Conservation (phyloP, 352 stramenopile genomes). For the Pythium coloratum region DNA sequence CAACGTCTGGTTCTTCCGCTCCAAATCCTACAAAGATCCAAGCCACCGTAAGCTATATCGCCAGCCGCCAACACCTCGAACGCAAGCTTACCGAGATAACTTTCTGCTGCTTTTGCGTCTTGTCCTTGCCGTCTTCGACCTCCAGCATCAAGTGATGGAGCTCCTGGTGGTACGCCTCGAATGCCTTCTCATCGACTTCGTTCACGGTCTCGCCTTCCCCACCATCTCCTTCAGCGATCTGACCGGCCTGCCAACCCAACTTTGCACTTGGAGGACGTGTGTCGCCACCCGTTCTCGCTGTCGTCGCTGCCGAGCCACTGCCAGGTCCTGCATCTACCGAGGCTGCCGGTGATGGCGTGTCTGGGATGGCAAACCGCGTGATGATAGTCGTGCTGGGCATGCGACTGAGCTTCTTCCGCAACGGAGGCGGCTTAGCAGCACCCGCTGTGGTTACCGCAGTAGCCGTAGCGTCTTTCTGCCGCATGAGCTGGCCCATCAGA, state of each 20-base stretch:
- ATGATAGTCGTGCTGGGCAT: conserved; percentile 72
- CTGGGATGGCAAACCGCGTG: conserved; percentile 35
- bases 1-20: conserved; percentile 65
- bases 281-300: background rate
- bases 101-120: conserved; percentile 67
- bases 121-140: conserved; percentile 61
- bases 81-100: conserved; percentile 43
- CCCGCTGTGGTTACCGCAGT: background rate
- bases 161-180: conserved; percentile 72
- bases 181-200: conserved; percentile 63
- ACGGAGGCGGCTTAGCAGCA: conserved; percentile 21
- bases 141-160: conserved; percentile 61
- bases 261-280: conserved; percentile 1
- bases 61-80: background rate
- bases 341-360: conserved; percentile 1
- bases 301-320: background rate
- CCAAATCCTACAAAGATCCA: conserved; percentile 46
- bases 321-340: background rate
- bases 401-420: conserved; percentile 53
- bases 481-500: conserved; percentile 36
- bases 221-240: conserved; percentile 12
- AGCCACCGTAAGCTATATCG: background rate
- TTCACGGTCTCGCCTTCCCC: conserved; percentile 7
- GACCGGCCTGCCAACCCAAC: background rate
- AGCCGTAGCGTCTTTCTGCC: conserved; percentile 18